Evolutionary conservation across 164 flowering plant species (phyloP).

Genomic region (Euptelea pleiosperma): DNA sequence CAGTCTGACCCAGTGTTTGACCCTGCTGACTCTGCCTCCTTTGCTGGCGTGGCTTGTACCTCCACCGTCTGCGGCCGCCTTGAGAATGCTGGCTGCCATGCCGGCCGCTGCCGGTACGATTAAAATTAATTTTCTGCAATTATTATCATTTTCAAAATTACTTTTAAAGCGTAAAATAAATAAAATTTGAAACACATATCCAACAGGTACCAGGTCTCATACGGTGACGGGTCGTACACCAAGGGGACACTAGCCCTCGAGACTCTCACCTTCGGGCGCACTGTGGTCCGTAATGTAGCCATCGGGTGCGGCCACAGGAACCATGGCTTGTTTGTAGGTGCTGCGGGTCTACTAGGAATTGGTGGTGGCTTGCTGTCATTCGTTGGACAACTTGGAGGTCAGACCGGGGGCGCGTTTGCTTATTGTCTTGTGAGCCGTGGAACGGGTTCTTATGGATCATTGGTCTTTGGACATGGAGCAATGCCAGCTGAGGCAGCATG

Average conservation of each 20-base stretch:
- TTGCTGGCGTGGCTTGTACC: constrained; percentile 56
- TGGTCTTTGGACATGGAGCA: constrained; percentile 63
- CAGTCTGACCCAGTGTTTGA: constrained; percentile 87
- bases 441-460: constrained; percentile 43
- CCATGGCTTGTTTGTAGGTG: constrained; percentile 83
- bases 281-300: constrained; percentile 57
- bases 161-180: too few relatives aligned
- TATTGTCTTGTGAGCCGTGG: constrained; percentile 84
- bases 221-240: constrained; percentile 72
- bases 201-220: too few relatives aligned
- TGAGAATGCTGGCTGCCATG: constrained; percentile 47
- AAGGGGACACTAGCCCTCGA: constrained; percentile 58
- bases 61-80: constrained; percentile 49
- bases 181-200: too few relatives aligned
- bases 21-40: constrained; percentile 68
- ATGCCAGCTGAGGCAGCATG: constrained; percentile 71
- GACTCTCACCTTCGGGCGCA: constrained; percentile 48
- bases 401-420: constrained; percentile 70
- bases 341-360: constrained; percentile 82
- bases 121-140: too few relatives aligned
- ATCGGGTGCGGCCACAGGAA: constrained; percentile 92
- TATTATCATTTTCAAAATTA: too few relatives aligned
- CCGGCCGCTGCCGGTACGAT: constrained; percentile 77
- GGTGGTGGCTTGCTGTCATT: constrained; percentile 88
- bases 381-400: constrained; percentile 74